Evolutionary conservation across 1,139 yeast species (phyloP), one percentile per base, ranked within the genome.

Genomic region (Citeromyces hawaiiensis): DNA sequence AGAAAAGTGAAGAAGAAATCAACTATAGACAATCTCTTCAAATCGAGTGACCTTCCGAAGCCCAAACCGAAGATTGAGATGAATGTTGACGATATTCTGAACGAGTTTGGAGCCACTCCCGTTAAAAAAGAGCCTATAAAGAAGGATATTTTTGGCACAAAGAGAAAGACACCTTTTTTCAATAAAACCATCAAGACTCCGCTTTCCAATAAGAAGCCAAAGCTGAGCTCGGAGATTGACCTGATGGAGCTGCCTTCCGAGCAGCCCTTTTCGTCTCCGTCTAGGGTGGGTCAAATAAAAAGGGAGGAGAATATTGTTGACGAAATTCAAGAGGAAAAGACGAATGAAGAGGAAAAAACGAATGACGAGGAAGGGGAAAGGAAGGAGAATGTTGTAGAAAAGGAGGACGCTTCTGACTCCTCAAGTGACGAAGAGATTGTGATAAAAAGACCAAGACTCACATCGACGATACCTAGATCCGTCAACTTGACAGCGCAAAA

Each of bases 1-100:
- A 54, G 56, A 33, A 68, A 70, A 46, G 67, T 66, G 25, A 64
- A 65, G 46, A 69, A 66, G 39, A 58, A 66, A 1, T 72, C 76
- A 2, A 66, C 67, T 37, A 75, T 77, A 42, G 66, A 69, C 50
- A 66, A 63, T 44, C 76, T 71, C 50, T 76, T 77, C 57, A 69
- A 68, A 42, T 66, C 75, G 6, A 58, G 53, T 31, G 44, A 50
- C 1, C 36, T 42, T 1, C 27, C 47, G 7, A 21, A 41, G 44
- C 42, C 48, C 43, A 48, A 50, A 44, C 48, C 55, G 42, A 60
- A 59, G 43, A 61, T 57, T 15, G 45, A 61, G 3, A 39, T 40
- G 17, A 54, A 61, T 29, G 63, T 70, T 36, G 71, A 69, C 47
- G 76, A 70, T 47, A 68, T 70, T 37, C 51, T 70, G 29, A 62